phyloP scores from a whole-genome alignment of 2,329 filamentous ascomycete species.

The Uncinocarpus reesii region DNA sequence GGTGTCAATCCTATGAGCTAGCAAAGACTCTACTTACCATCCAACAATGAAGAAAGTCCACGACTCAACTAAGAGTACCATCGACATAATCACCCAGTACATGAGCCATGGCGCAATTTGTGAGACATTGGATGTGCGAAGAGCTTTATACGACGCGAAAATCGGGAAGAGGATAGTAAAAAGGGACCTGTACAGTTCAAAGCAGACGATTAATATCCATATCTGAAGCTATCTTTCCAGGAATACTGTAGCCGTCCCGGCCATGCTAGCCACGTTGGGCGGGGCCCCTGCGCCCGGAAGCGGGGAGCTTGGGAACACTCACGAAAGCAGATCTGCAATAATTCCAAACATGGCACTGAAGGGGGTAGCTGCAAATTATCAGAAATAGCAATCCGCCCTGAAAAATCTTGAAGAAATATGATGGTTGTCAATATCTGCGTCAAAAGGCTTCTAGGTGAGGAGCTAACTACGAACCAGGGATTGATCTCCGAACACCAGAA shows the following conservation, averaged over 20 bases:
- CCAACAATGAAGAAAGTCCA: constrained; percentile 78
- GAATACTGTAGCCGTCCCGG: neutral
- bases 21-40: no score
- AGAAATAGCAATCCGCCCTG: no score
- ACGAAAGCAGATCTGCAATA: constrained; percentile 68
- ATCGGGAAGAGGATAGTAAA: constrained; percentile 88
- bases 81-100: constrained; percentile 93
- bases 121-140: constrained; percentile 81
- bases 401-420: neutral
- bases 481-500: neutral
- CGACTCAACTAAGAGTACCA: constrained; percentile 70
- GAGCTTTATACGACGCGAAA: constrained; percentile 95
- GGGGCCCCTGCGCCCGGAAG: neutral
- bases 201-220: constrained; percentile 21
- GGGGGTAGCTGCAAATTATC: no score
- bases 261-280: neutral
- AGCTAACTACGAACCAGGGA: no score
- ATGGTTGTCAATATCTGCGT: no score
- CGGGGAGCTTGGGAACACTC: constrained; percentile 32
- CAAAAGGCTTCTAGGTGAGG: no score
- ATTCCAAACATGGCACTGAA: constrained; percentile 57
- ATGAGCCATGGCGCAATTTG: constrained; percentile 95
- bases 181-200: constrained; percentile 52
- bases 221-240: neutral
- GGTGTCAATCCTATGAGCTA: no score